A percentile compares a stretch with the other conserved stretches of the same genome.
Evolutionary conservation across 305 asterid genomes (phyloP).

Genomic region (Solanum hybrid): DNA sequence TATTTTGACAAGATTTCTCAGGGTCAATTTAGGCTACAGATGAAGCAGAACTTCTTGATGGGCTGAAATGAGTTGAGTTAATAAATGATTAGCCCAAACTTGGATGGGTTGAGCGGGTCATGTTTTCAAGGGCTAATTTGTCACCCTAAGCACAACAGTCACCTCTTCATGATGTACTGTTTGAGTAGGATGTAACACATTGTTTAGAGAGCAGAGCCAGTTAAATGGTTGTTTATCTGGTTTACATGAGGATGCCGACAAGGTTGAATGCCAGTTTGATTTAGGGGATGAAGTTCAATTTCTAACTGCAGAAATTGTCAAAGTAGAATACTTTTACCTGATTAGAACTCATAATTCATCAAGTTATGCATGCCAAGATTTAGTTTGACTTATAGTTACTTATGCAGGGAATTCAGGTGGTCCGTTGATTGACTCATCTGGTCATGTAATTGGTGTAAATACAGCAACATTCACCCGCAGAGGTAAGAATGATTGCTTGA

Average conservation of each 20-base stretch:
- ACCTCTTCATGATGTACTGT: not conserved
- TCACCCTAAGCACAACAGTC: not conserved
- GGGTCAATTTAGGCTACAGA: not conserved
- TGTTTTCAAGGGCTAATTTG: not conserved
- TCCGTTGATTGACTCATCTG: conserved; percentile 66
- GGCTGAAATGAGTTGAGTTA: not conserved
- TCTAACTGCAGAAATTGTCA: not conserved
- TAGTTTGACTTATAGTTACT: not conserved
- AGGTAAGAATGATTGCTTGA: not conserved
- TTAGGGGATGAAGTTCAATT: not conserved
- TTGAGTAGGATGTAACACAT: not conserved
- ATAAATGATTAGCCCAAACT: not conserved
- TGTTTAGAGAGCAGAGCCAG: not conserved
- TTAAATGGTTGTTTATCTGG: not conserved
- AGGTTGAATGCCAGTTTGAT: not conserved
- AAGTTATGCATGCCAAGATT: not conserved
- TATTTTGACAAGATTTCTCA: not conserved
- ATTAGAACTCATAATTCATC: not conserved
- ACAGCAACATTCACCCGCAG: conserved; percentile 8
- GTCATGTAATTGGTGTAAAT: conserved; percentile 45
- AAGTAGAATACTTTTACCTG: not conserved
- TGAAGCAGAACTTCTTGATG: not conserved
- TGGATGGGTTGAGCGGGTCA: not conserved
- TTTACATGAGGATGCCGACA: not conserved
- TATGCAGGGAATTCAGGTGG: conserved; percentile 23